Base-by-base conservation (phyloP, 352 stramenopile species). In the Pythium scleroteichum region DNA sequence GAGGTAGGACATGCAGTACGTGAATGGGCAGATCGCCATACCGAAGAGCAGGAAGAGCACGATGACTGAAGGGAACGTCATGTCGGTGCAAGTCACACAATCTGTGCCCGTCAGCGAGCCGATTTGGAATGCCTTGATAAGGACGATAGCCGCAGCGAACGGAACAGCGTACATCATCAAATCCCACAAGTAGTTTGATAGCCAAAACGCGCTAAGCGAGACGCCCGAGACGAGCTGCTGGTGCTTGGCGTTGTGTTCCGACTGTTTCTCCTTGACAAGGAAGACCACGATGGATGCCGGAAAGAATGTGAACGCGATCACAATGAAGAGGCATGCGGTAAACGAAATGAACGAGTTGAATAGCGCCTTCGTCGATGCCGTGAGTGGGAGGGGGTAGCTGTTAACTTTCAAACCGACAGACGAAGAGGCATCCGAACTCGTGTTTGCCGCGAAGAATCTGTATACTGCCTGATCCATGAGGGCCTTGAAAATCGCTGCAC, bases 141-240 rank as follows among this genome's bases (percentile, higher is more conserved):
- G 41, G 13, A 73, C 24, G 32, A 90, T 57, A 0, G 62, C 78
- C 16, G 64, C 59, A 12, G 52, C 66, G 16, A 74, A 79, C 33
- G 84, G 76, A 6, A 98, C 74, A 45, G 97, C 63, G 74, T 98
- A 98, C 41, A 94, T 87, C 20, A 95, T 55, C 27, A 97, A 72
- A 70, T 99, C 95, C 81, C 92, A 98, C 10, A 94, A 53, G 54
- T 88, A 98, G 32, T 96, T 98, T 14, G 93, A 88, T 0, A 98
- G 44, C 97, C 97, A 99, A 67, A 99, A 99, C 0, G 92, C 88
- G 1, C 59, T 66, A 8, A 98, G 77, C 32, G 86, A 89, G 0
- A 98, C 95, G 14, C 97, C 97, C 3, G 88, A 96, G 26, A 99
- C 95, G 73, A 82, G 89, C 65, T 98, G 92, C 73, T 97, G 88